phyloP scores from a whole-genome alignment of 2,329 filamentous ascomycete genomes.

The Penicillium decumbens region DNA sequence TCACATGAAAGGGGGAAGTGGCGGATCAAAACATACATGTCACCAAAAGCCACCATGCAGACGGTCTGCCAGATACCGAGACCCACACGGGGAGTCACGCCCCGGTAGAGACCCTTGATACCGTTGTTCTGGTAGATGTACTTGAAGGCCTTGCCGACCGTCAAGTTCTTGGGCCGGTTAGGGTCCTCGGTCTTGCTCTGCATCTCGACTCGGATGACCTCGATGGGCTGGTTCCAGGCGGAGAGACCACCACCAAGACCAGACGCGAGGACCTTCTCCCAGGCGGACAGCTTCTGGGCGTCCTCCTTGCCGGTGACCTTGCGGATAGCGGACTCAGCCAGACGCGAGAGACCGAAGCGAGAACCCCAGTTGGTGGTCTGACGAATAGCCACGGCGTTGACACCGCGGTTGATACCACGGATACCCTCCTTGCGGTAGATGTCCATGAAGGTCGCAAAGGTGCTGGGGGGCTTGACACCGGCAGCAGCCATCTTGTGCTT shows the following conservation, averaged over 20 bases:
- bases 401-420: constrained; percentile 93
- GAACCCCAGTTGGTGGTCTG: constrained; percentile 99
- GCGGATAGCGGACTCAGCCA: constrained; percentile 86
- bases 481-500: constrained; percentile 87
- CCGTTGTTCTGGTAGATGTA: constrained; percentile 94
- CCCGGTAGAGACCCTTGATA: constrained; percentile 87
- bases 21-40: constrained; percentile 66
- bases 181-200: constrained; percentile 98
- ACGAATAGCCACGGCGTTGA: constrained; percentile 96
- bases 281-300: constrained; percentile 67
- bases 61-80: constrained; percentile 98
- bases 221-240: constrained; percentile 99
- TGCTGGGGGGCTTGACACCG: constrained; percentile 81
- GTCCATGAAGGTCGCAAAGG: constrained; percentile 91
- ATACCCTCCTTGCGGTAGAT: constrained; percentile 96
- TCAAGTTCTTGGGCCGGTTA: constrained; percentile 98
- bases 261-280: constrained; percentile 86
- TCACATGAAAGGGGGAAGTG: constrained; percentile 20
- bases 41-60: constrained; percentile 98
- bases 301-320: constrained; percentile 71
- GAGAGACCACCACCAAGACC: constrained; percentile 86
- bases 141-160: constrained; percentile 70
- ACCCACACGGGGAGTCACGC: constrained; percentile 88
- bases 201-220: constrained; percentile 99
- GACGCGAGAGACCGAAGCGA: constrained; percentile 85